Evolutionary conservation across 1,284 basidiomycete genomes (phyloP), one percentile per base, ranked within the genome.

Genomic region (Phenoliferia sp.): DNA sequence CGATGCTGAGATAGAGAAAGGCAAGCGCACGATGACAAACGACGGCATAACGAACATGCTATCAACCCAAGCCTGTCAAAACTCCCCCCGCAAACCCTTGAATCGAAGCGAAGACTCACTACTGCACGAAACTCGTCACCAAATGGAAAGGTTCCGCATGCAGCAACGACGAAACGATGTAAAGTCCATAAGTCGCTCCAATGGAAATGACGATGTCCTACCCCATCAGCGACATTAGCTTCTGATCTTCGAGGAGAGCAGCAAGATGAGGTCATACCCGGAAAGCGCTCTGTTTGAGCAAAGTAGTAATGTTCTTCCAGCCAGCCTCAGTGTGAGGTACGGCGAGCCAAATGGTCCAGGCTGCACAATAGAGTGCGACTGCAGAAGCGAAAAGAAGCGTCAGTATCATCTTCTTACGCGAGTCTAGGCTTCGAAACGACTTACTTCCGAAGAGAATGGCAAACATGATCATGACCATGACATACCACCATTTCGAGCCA

Each of bases 81-180:
- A 44, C 7, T 3, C 0, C 10, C 35, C 31, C 58, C 59, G 29
- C 39, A 33, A 26, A 17, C 65, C 54, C 10, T 1, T 32, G 15
- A 33, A 28, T 4, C 36, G n/a, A 48, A 61, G 33, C 10, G 22
- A 72, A 56, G 6, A 73, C 62, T 50, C 31, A 68, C 65, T 76
- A 76, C 48, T 76, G 90, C 59, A 87, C 71, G 84, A 95, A 94
- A 64, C 88, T 91, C 28, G 91, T 93, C 81, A 94, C 84, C 90
- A 94, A 92, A 83, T 94, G 92, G 90, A 90, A 94, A 0, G 92
- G 92, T 76, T 94, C 92, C 57, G 90, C 81, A 80, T 93, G 89
- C 80, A 94, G 86, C 78, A 94, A 83, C 3, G 90, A 93, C 64
- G 87, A 85, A 78, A 94, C 79, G 78, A 95, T 84, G 83, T 94